Evolutionary conservation across 2,329 filamentous ascomycete species (phyloP), one percentile per base, ranked within the genome.

Genomic region (Kalaharituber pfeilii): DNA sequence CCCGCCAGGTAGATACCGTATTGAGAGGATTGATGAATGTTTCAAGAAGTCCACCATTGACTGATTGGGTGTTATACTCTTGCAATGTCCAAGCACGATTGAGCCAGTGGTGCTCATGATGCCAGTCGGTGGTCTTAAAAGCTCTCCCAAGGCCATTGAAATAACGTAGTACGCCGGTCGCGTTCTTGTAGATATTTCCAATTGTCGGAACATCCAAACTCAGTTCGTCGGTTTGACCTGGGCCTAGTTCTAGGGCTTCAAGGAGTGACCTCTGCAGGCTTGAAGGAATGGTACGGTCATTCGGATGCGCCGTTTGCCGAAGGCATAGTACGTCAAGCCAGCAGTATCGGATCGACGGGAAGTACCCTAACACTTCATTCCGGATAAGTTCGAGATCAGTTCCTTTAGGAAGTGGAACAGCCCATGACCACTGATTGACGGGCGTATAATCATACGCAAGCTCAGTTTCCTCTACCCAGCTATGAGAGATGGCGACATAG

Each of bases 121-220:
- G n/a, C n/a, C n/a, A n/a, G n/a, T n/a, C n/a, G n/a, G n/a, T n/a
- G n/a, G n/a, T n/a, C n/a, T n/a, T n/a, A n/a, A n/a, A n/a, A n/a
- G n/a, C n/a, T n/a, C n/a, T n/a, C n/a, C n/a, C n/a, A n/a, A n/a
- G n/a, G n/a, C n/a, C n/a, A n/a, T n/a, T n/a, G n/a, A n/a, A n/a
- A n/a, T n/a, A n/a, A n/a, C n/a, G n/a, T n/a, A n/a, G n/a, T n/a
- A n/a, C n/a, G n/a, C n/a, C n/a, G n/a, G n/a, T n/a, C n/a, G n/a
- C n/a, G n/a, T n/a, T n/a, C n/a, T 33, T 33, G 18, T 52, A 52
- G 18, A 42, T 29, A 29, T 52, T 52, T 52, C 50, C 50, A 42
- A 52, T 52, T 9, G 50, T 52, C 3, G 50, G 50, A 5, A 52
- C 50, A 29, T 52, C 50, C n/a, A 52, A 25, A 20, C 25, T n/a